Percentiles rank a stretch among this genome's conserved stretches.
Evolutionary conservation across 23 red algal species (phyloP).

Genomic region (Agarophyton chilense): DNA sequence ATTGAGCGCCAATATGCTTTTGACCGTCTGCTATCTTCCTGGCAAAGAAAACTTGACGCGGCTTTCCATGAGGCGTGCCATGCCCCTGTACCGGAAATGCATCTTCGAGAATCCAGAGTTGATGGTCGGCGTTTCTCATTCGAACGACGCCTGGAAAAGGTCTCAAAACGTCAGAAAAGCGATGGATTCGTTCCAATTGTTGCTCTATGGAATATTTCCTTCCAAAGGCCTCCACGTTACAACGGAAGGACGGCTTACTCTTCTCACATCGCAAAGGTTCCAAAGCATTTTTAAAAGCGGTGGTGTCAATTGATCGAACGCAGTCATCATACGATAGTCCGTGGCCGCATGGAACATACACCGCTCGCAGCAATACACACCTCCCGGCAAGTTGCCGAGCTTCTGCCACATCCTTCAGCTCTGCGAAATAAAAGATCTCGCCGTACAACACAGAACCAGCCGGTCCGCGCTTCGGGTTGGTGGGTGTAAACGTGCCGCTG

Average conservation of each 20-base stretch:
- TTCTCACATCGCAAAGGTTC: slow-evolving; percentile 24
- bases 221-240: slow-evolving; percentile 77
- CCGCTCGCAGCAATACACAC: slow-evolving; percentile 76
- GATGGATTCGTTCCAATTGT: slow-evolving; percentile 66
- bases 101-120: slow-evolving; percentile 87
- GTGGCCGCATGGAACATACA: slow-evolving; percentile 65
- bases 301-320: slow-evolving; percentile 32
- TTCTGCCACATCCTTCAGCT: slow-evolving; percentile 53
- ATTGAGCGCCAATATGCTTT: slow-evolving; percentile 57
- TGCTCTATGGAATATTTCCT: slow-evolving; percentile 49
- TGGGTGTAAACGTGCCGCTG: slow-evolving; percentile 16
- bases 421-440: slow-evolving; percentile 76
- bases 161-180: slow-evolving; percentile 60
- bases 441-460: slow-evolving; percentile 74
- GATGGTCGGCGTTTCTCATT: slow-evolving; percentile 61
- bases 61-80: slow-evolving; percentile 7
- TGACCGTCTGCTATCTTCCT: slow-evolving; percentile 44
- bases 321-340: slow-evolving; percentile 45
- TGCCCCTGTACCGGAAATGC: slow-evolving; percentile 49
- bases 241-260: slow-evolving; percentile 63
- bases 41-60: slow-evolving; percentile 74
- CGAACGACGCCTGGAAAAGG: slow-evolving; percentile 71
- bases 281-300: not conserved
- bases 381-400: slow-evolving; percentile 51
- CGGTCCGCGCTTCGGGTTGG: not conserved